These are phyloP conservation scores for Angomonas deanei DNA, from an alignment of 208 protist genomes.

Conservation along the genomic window DNA sequence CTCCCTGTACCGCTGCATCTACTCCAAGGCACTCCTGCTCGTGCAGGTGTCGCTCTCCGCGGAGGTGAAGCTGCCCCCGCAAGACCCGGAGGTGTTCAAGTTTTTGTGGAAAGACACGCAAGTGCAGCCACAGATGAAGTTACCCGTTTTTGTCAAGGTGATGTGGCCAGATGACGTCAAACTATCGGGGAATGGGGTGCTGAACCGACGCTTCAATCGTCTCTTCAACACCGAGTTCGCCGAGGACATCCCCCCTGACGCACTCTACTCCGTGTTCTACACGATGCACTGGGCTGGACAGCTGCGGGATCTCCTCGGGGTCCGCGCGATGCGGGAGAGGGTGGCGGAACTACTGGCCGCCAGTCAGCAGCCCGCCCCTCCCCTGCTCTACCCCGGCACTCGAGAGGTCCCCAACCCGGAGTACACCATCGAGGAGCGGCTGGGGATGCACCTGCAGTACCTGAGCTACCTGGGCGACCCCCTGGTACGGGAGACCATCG, in stretches of 20 bases:
- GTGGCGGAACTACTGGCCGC: conserved; percentile 61
- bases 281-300: conserved; percentile 68
- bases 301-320: conserved; percentile 52
- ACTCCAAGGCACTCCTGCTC: conserved; percentile 83
- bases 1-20: conserved; percentile 80
- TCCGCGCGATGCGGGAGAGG: conserved; percentile 76
- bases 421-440: conserved; percentile 73
- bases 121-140: conserved; percentile 73
- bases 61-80: conserved; percentile 87
- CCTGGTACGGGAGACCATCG: conserved; percentile 50
- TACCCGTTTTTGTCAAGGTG: conserved; percentile 83
- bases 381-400: conserved; percentile 77
- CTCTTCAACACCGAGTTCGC: conserved; percentile 80
- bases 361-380: conserved; percentile 18
- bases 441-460: conserved; percentile 91
- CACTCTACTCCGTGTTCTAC: conserved; percentile 61
- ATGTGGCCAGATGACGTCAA: conserved; percentile 75
- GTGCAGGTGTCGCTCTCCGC: conserved; percentile 83
- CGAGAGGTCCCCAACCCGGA: conserved; percentile 87
- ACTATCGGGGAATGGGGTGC: conserved; percentile 57
- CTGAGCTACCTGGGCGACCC: conserved; percentile 76
- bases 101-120: conserved; percentile 86
- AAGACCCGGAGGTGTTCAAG: conserved; percentile 76
- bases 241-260: conserved; percentile 72
- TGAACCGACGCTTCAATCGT: conserved; percentile 62